Base-by-base conservation (phyloP, 2,329 filamentous ascomycete genomes). In the Hypomyces rosellus region DNA sequence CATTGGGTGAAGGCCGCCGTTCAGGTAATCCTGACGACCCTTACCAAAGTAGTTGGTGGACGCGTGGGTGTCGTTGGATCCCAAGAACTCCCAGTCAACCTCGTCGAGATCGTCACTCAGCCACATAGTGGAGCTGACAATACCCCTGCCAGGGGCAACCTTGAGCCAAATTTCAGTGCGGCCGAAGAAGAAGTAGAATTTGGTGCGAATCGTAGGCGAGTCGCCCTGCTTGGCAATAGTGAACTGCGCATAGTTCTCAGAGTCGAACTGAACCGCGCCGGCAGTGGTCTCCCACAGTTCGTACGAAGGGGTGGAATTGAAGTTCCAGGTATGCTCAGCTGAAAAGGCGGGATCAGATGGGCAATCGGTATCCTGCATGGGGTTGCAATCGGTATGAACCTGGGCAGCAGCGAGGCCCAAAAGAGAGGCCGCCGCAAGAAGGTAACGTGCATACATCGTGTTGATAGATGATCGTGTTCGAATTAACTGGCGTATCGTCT, bases 111-210 rank as follows among this genome's bases (percentile, higher is more conserved):
- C 85, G 59, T 93, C 86, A 46, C 86, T 92, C 57, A 93, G 77
- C 67, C 92, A 77, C 64, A 95, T 91, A 62, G 95, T 84, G 54
- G 87, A 83, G 61, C 84, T 89, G 59, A 96, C 81, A 55, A 96
- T 84, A 46, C 90, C 90, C 7, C 71, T 72, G 15, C 90, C 90
- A 1, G 74, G 71, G 1, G 90, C 84, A 4, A 87, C 86, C 71
- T 89, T 88, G 74, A 95, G 80, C 58, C 81, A 76, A 51, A 92
- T 77, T 68, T 93, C 88, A 50, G 89, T 83, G 53, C 84, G 81
- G 48, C 89, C 89, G 58, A 86, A 92, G 74, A 95, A 90, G 68
- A 95, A 86, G 72, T 89, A 93, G 66, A 90, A 92, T 59, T 83
- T 82, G 43, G 86, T 84, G 56, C 84, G 79, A 54, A 95, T 79